Base-by-base conservation (phyloP, 441 rosid species). In the Arabidopsis hybrid region DNA sequence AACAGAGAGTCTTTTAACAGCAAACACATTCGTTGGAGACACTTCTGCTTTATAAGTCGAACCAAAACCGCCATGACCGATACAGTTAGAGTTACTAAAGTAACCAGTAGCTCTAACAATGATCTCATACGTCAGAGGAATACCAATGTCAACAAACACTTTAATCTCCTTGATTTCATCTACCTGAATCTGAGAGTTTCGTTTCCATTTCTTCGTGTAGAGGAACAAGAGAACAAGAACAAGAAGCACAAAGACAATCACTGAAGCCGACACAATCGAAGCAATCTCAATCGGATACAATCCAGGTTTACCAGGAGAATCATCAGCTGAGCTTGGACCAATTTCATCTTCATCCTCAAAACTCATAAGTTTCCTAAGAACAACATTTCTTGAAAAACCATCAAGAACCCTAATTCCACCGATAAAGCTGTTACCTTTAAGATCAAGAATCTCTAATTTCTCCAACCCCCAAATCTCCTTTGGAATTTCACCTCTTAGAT, bases 21-120 rank as follows among this genome's bases (percentile, higher is more conserved):
- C 96, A 79, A 84, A 85, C 3, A 91, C 77, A 35, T 83, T 76
- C 46, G 83, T 88, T 1, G 86, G 85, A 3, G 93, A 80, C 14
- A 93, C 83, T 65, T 93, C 91, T 0, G 95, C 97, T 82, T 86
- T 89, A 71, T 89, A 91, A 0, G 96, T 91, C 1, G 95, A 85
- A 62, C 98, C 96, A 8, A 93, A 93, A 39, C 97, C 97, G 17
- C 98, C 98, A 68, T 82, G 87, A 26, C 97, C 96, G 3, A 93
- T 89, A 74, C 96, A 89, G 79, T 93, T 86, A 69, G 94, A 87
- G 18, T 90, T 87, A 11, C 88, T 91, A 77, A 91, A 93, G 78
- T 81, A 82, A 16, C 89, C 90, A 4, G 97, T 91, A 60, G 97
- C 96, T 52, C 80, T 86, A 62, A 88, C 95, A 16, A 91, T 87